Percentiles rank a stretch among this genome's conserved stretches.
These are phyloP conservation scores for Syzygium aqueum DNA, from an alignment of 345 rosid genomes.

Conservation along the genomic window DNA sequence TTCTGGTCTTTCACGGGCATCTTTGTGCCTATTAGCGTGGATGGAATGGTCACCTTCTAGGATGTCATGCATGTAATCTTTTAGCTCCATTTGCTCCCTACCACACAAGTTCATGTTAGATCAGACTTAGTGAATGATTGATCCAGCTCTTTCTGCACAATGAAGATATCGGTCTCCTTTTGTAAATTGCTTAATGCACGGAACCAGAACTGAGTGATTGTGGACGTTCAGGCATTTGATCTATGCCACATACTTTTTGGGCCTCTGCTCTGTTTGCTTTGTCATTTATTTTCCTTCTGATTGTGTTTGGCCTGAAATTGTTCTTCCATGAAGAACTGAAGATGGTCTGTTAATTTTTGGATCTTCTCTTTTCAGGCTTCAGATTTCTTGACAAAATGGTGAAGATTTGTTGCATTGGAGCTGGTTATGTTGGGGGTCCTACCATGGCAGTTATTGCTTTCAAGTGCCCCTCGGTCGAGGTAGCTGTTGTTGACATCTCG, in stretches of 20 bases:
- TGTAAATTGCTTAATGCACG: background rate
- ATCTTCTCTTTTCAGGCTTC: constrained; percentile 1
- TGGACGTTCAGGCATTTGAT: background rate
- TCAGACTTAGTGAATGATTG: background rate
- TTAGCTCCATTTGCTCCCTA: background rate
- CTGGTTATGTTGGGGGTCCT: constrained; percentile 70
- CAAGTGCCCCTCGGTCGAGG: constrained; percentile 57
- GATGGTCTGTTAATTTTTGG: background rate
- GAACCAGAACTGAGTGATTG: background rate
- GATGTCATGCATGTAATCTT: background rate
- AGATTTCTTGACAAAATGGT: constrained; percentile 26
- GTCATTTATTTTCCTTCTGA: background rate
- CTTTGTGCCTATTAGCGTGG: background rate
- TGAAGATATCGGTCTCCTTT: background rate
- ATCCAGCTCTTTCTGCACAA: background rate
- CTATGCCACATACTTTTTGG: background rate
- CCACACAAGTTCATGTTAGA: background rate
- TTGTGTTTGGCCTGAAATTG: background rate
- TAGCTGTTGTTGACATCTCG: constrained; percentile 63
- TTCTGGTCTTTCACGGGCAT: background rate
- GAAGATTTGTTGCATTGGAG: constrained; percentile 74
- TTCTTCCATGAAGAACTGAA: background rate
- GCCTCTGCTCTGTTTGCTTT: background rate
- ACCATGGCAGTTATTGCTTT: constrained; percentile 72
- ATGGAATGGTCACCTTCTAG: background rate